Conservation (phyloP, 805 yeast genomes). For the Ogataea naganishii region DNA sequence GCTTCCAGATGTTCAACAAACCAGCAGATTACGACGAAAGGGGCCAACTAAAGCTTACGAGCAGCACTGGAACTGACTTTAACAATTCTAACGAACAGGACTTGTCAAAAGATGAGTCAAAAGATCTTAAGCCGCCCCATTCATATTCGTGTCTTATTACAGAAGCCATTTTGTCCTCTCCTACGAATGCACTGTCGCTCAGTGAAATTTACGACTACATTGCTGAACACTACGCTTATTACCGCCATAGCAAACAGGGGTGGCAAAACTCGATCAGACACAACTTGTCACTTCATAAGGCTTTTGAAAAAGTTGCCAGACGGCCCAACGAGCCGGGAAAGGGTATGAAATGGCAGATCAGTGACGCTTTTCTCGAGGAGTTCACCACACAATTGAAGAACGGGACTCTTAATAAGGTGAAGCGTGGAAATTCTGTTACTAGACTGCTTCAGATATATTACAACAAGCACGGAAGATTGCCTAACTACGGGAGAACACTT, state of each 20-base stretch:
- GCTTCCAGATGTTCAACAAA: conserved; percentile 49
- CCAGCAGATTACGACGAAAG: conserved; percentile 9
- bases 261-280: conserved; percentile 99
- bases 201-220: conserved; percentile 93
- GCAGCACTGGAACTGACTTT: not conserved
- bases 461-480: conserved; percentile 46
- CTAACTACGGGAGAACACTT: conserved; percentile 32
- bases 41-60: not conserved
- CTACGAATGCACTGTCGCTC: conserved; percentile 80
- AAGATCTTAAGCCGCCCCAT: conserved; percentile 92
- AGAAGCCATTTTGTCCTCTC: conserved; percentile 85
- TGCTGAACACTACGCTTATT: conserved; percentile 78
- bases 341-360: conserved; percentile 98
- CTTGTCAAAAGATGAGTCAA: conserved; percentile 82
- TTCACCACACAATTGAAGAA: conserved; percentile 71
- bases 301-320: conserved; percentile 95
- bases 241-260: conserved; percentile 86
- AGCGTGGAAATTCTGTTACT: conserved; percentile 76
- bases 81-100: conserved; percentile 31
- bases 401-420: conserved; percentile 65
- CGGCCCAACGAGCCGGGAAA: conserved; percentile 95
- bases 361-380: conserved; percentile 76
- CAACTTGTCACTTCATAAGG: conserved; percentile 88
- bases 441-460: conserved; percentile 72
- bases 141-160: conserved; percentile 98